A percentile compares a stretch with the other conserved stretches of the same genome.
Conservation (phyloP, 345 rosid species). For the Noccaea caerulescens region DNA sequence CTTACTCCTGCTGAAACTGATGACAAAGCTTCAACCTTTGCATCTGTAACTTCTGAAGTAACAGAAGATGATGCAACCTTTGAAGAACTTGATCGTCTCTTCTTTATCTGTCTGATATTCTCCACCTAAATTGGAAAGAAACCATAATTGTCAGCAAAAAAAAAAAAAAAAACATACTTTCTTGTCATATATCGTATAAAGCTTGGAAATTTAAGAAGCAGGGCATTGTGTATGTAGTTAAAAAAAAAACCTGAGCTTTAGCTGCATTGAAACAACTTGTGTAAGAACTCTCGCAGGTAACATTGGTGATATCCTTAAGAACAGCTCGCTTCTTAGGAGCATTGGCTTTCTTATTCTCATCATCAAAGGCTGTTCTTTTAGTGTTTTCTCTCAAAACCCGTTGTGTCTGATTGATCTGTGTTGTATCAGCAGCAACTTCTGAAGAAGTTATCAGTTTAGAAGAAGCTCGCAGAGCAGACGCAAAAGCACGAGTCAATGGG, state of each 20-base stretch:
- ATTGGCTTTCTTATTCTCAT: slow-evolving; percentile 49
- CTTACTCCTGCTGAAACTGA: slow-evolving; percentile 22
- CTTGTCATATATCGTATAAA: background rate
- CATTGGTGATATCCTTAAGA: slow-evolving; percentile 77
- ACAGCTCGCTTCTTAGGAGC: slow-evolving; percentile 65
- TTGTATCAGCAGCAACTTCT: slow-evolving; percentile 37
- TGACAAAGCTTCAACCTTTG: slow-evolving; percentile 26
- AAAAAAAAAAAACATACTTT: too few species aligned
- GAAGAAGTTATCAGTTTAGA: slow-evolving; percentile 45
- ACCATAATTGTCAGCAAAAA: slow-evolving; percentile 5
- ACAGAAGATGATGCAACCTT: slow-evolving; percentile 53
- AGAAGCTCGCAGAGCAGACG: slow-evolving; percentile 56
- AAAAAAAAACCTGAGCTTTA: slow-evolving; percentile 52
- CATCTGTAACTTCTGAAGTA: slow-evolving; percentile 37
- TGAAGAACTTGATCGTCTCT: slow-evolving; percentile 46
- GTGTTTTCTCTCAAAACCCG: slow-evolving; percentile 43
- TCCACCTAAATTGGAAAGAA: slow-evolving; percentile 53
- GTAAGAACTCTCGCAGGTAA: slow-evolving; percentile 51
- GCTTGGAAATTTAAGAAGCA: slow-evolving; percentile 1
- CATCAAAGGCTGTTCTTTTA: slow-evolving; percentile 62
- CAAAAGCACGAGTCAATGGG: slow-evolving; percentile 70
- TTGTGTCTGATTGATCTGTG: slow-evolving; percentile 47
- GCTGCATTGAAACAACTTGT: slow-evolving; percentile 57
- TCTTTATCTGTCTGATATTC: slow-evolving; percentile 50
- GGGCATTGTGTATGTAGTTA: background rate